phyloP scores from a whole-genome alignment of 495 filamentous ascomycete species.

The Monascus purpureus region DNA sequence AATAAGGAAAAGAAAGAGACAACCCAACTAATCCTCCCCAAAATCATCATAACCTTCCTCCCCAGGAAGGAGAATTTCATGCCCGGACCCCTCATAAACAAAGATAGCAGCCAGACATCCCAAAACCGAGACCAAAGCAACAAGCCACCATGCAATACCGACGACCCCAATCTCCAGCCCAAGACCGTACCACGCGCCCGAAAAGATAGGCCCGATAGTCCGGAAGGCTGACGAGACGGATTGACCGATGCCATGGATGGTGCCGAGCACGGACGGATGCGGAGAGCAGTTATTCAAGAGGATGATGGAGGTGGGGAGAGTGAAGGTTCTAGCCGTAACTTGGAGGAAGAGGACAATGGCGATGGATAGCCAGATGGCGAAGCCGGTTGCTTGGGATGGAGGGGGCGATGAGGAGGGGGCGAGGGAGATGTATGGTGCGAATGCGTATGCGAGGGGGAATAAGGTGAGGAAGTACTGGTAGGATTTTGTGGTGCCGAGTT shows the following conservation, averaged over 20 bases:
- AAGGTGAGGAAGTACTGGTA: slow-evolving; percentile 55
- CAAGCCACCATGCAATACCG: slow-evolving; percentile 64
- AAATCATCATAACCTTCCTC: slow-evolving; percentile 30
- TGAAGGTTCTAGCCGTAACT: slow-evolving; percentile 70
- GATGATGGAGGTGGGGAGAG: slow-evolving; percentile 62
- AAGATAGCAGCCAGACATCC: slow-evolving; percentile 48
- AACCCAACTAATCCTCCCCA: too few species aligned
- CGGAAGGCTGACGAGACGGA: slow-evolving; percentile 55
- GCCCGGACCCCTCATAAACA: slow-evolving; percentile 60
- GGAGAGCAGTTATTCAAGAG: slow-evolving; percentile 75
- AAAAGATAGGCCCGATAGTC: slow-evolving; percentile 60
- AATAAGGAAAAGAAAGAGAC: too few species aligned
- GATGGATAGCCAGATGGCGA: slow-evolving; percentile 54
- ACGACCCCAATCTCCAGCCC: slow-evolving; percentile 57
- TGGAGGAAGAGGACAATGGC: slow-evolving; percentile 54
- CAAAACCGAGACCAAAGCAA: slow-evolving; percentile 47
- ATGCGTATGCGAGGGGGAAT: slow-evolving; percentile 61
- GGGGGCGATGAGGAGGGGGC: slow-evolving; percentile 48
- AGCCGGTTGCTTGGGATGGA: slow-evolving; percentile 49
- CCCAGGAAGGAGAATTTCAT: slow-evolving; percentile 55
- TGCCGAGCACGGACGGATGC: slow-evolving; percentile 66
- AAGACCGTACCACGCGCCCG: slow-evolving; percentile 56
- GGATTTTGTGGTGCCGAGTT: slow-evolving; percentile 52
- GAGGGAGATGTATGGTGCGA: slow-evolving; percentile 59
- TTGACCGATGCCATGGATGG: slow-evolving; percentile 70